These are phyloP conservation scores for Penicillium desertorum DNA, from an alignment of 495 filamentous ascomycete species.

Conservation along the genomic window DNA sequence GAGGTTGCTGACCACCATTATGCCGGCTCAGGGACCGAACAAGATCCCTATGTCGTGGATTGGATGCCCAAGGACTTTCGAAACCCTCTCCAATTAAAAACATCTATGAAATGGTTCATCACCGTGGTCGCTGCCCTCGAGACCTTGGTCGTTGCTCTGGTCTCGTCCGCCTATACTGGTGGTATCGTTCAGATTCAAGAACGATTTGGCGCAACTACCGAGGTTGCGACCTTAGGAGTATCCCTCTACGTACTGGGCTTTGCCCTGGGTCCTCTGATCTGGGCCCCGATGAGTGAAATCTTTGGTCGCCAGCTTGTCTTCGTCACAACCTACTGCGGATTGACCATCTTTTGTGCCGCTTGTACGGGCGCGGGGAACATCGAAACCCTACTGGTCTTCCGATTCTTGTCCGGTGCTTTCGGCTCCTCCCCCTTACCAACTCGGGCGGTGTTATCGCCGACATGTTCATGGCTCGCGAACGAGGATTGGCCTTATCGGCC, in stretches of 20 bases:
- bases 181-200: constrained; percentile 57
- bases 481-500: constrained; percentile 58
- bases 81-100: constrained; percentile 62
- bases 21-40: constrained; percentile 62
- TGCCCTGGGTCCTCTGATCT: constrained; percentile 55
- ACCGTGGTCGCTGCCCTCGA: constrained; percentile 61
- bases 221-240: constrained; percentile 60
- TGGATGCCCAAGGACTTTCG: constrained; percentile 66
- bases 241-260: constrained; percentile 74
- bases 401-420: constrained; percentile 72
- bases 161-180: constrained; percentile 68
- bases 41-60: constrained; percentile 67
- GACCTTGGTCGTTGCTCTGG: constrained; percentile 68
- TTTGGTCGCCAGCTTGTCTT: constrained; percentile 68
- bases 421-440: constrained; percentile 69
- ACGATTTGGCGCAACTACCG: constrained; percentile 53
- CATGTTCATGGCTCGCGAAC: constrained; percentile 58
- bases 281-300: constrained; percentile 62
- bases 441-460: constrained; percentile 68
- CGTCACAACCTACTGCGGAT: constrained; percentile 57
- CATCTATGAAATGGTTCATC: constrained; percentile 62
- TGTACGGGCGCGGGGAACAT: constrained; percentile 59
- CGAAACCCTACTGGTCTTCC: constrained; percentile 59
- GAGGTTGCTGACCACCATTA: constrained; percentile 57
- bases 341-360: constrained; percentile 65